A percentile compares a stretch with the other conserved stretches of the same genome.
Evolutionary conservation across 345 rosid species (phyloP).

Genomic region (Pistacia integerrima): DNA sequence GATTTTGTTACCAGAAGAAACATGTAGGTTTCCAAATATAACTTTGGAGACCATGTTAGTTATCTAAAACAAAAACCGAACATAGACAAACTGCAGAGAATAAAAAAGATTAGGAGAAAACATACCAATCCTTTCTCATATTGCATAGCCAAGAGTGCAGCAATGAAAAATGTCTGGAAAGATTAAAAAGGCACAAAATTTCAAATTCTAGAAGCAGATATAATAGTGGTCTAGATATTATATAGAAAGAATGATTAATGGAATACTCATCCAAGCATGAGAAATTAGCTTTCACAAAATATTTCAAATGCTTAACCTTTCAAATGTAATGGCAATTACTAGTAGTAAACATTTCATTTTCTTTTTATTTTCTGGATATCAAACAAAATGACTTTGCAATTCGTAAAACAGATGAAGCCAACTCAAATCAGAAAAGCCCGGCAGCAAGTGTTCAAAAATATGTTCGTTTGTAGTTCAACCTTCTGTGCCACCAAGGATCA

Average conservation of each 20-base stretch:
- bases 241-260: background rate
- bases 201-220: background rate
- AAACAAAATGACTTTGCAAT: background rate
- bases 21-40: background rate
- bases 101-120: slow-evolving; percentile 24
- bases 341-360: background rate
- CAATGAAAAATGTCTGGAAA: slow-evolving; percentile 91
- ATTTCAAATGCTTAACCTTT: slow-evolving; percentile 2
- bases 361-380: background rate
- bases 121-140: slow-evolving; percentile 91
- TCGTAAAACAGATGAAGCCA: background rate
- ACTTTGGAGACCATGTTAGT: background rate
- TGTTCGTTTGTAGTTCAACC: background rate
- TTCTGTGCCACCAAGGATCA: background rate
- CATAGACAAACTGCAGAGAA: slow-evolving; percentile 20
- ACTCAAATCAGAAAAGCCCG: background rate
- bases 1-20: background rate
- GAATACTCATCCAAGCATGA: background rate
- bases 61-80: background rate
- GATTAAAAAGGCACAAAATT: slow-evolving; percentile 15
- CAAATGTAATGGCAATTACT: background rate
- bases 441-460: background rate
- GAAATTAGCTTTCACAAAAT: slow-evolving; percentile 2
- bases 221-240: slow-evolving; percentile 20
- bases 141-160: slow-evolving; percentile 99